Evolutionary conservation across 805 yeast genomes (phyloP).

Genomic region (Jamesozyma lodderae): DNA sequence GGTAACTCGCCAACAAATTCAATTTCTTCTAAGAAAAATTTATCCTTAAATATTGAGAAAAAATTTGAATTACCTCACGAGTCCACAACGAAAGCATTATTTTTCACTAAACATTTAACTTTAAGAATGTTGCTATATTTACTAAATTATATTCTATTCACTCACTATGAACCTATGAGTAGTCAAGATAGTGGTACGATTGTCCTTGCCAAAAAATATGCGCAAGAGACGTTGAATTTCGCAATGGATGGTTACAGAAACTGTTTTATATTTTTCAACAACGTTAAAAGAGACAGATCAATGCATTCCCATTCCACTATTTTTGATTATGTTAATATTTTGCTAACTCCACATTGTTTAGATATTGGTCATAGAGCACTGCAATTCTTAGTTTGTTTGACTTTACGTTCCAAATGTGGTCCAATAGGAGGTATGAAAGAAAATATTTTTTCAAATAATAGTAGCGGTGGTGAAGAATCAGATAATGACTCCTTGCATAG

Average conservation of each 20-base stretch:
- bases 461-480: slow-evolving; percentile 25
- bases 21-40: neutral
- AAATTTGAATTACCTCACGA: slow-evolving; percentile 33
- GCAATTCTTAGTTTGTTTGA: slow-evolving; percentile 49
- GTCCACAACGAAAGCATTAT: slow-evolving; percentile 33
- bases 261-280: slow-evolving; percentile 35
- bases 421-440: slow-evolving; percentile 32
- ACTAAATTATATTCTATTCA: slow-evolving; percentile 41
- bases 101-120: slow-evolving; percentile 33
- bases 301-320: slow-evolving; percentile 31
- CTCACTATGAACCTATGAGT: slow-evolving; percentile 37
- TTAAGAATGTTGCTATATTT: slow-evolving; percentile 43
- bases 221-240: slow-evolving; percentile 35
- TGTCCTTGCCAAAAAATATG: slow-evolving; percentile 31
- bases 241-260: slow-evolving; percentile 38
- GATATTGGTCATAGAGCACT: slow-evolving; percentile 48
- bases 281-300: slow-evolving; percentile 17
- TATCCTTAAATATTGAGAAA: slow-evolving; percentile 16
- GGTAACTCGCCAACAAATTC: neutral
- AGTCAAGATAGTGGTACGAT: slow-evolving; percentile 30
- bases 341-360: slow-evolving; percentile 41
- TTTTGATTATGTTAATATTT: slow-evolving; percentile 35
- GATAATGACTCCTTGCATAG: slow-evolving; percentile 8
- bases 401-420: slow-evolving; percentile 40
- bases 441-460: slow-evolving; percentile 17